Evolutionary conservation across 2,329 filamentous ascomycete genomes (phyloP), one percentile per base, ranked within the genome.

Genomic region (Davidsoniella eucalypti): DNA sequence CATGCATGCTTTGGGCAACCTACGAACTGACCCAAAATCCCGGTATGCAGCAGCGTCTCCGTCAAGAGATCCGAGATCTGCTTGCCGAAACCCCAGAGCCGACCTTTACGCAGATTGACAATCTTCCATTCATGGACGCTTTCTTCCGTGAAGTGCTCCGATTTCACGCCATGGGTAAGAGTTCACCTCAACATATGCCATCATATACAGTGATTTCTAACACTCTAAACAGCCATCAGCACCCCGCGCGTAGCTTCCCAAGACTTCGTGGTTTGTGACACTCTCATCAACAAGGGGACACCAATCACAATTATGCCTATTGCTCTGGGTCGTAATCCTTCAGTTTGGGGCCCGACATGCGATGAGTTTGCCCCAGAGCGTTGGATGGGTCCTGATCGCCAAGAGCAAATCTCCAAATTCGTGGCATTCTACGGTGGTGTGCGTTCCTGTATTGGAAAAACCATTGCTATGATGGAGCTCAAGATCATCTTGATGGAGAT

Each of bases 71-170:
- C 26, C 58, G 60, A 2, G 41, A 33, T 14, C 41, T 61, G 16
- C 49, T 55, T 23, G 44, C 29, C 10, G 51, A 50, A 12, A 51
- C 52, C 14, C 42, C 43, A 4, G 38, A 49, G 10, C 49, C 53
- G 5, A 49, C 52, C 5, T 61, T 56, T 38, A 49, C 52, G 39
- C 55, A 59, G 6, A 54, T 64, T 10, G 62, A 62, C 6, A 60
- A 61, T 7, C 60, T 67, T 8, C 62, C 62, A 0, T 61, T 63
- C 12, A 55, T 68, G 25, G 61, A 66, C 54, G 66, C 68, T 50
- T 64, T 72, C 45, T 64, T 62, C 56, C 67, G 60, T 52, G 69
- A 72, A 55, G 61, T 66, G 0, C 55, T 72, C 8, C 63, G 69
- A 0, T 58, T 66, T 17, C 65, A 63, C 52, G 58, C 65, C 3